A percentile compares a stretch with the other conserved stretches of the same genome.
Conservation (phyloP, 768 basidiomycete genomes). For the Hypholoma sublateritium region DNA sequence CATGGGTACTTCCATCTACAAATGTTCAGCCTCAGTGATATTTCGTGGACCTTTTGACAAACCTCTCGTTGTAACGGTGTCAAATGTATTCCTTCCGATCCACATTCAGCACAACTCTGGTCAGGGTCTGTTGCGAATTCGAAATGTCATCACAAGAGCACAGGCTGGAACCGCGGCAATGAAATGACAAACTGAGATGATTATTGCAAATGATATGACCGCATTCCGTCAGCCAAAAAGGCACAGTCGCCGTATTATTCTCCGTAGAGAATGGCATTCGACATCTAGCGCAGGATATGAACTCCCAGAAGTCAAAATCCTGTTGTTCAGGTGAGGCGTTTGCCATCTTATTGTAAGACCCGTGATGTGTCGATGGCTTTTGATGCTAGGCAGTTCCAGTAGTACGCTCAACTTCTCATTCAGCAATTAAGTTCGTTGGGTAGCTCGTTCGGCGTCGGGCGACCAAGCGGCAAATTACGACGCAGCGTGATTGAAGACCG, state of each 20-base stretch:
- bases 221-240: conserved; percentile 90
- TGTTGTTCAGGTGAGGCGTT: conserved; percentile 27
- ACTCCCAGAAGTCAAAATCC: conserved; percentile 78
- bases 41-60: conserved; percentile 18
- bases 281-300: conserved; percentile 70
- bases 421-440: too few species aligned
- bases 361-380: too few species aligned
- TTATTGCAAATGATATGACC: conserved; percentile 85
- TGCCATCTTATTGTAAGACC: conserved; percentile 31
- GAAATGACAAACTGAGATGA: conserved; percentile 64
- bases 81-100: conserved; percentile 60
- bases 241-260: conserved; percentile 51
- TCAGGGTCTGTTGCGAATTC: conserved; percentile 52
- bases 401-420: too few species aligned
- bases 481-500: too few species aligned
- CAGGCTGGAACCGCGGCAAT: too few species aligned
- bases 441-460: too few species aligned
- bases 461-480: too few species aligned
- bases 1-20: conserved; percentile 79
- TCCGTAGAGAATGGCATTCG: conserved; percentile 62
- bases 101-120: conserved; percentile 75
- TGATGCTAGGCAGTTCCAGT: too few species aligned
- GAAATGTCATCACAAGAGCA: neutral
- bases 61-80: conserved; percentile 76
- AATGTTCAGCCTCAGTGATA: neutral